A percentile compares a stretch with the other conserved stretches of the same genome.
Evolutionary conservation across 768 basidiomycete species (phyloP).

Genomic region (Naematelia aurantialba): DNA sequence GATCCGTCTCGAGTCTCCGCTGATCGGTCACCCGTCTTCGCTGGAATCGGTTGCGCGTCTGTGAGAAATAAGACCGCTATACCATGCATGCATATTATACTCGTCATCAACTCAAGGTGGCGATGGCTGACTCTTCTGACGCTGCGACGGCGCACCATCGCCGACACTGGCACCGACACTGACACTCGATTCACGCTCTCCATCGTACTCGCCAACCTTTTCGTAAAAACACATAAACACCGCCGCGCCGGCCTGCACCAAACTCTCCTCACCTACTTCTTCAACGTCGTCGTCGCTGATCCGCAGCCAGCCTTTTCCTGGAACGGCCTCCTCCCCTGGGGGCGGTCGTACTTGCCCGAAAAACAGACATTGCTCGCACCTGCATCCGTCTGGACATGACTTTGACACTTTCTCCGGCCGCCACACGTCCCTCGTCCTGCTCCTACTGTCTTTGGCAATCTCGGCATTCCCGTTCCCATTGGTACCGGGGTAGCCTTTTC

Average conservation of each 20-base stretch:
- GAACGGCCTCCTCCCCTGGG: slow-evolving; percentile 35
- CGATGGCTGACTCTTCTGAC: not conserved
- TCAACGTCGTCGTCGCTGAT: slow-evolving; percentile 73
- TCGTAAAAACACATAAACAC: slow-evolving; percentile 94
- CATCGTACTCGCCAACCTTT: slow-evolving; percentile 53
- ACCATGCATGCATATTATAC: slow-evolving; percentile 6
- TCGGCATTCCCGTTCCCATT: slow-evolving; percentile 35
- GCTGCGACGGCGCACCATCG: no score
- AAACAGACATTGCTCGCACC: slow-evolving; percentile 55
- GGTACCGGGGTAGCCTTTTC: no score
- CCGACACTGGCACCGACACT: no score
- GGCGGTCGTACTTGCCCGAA: slow-evolving; percentile 60
- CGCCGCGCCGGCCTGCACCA: slow-evolving; percentile 57
- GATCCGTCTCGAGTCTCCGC: slow-evolving; percentile 1
- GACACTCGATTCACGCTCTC: not conserved
- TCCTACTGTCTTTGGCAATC: no score
- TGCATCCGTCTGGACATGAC: slow-evolving; percentile 56
- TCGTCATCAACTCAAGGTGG: not conserved
- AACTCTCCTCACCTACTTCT: slow-evolving; percentile 58
- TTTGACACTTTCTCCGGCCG: slow-evolving; percentile 53
- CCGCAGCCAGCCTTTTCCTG: slow-evolving; percentile 66
- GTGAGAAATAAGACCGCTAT: no score
- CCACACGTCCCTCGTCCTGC: no score
- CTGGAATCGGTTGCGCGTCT: no score
- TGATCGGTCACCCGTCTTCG: no score